Percentiles rank a stretch among this genome's conserved stretches.
Evolutionary conservation across 2,329 filamentous ascomycete genomes (phyloP).

Genomic region (Camillea tinctor): DNA sequence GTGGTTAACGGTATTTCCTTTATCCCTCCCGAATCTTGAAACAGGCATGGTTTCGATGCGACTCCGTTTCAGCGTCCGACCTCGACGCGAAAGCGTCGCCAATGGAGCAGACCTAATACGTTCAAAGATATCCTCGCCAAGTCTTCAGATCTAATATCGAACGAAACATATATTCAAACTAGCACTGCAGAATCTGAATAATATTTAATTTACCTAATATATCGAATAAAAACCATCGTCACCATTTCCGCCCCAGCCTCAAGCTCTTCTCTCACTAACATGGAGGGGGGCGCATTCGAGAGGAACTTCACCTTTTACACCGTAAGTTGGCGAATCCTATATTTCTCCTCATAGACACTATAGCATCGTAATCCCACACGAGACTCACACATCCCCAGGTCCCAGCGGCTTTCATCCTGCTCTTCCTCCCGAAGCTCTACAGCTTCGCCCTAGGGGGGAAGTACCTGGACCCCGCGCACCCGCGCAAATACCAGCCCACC

Average conservation of each 20-base stretch:
- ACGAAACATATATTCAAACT: too few relatives aligned
- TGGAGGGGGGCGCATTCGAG: background rate
- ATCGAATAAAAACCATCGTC: too few relatives aligned
- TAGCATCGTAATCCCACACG: too few relatives aligned
- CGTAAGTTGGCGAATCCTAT: background rate
- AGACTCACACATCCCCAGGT: conserved; percentile 2
- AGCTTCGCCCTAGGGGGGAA: conserved; percentile 12
- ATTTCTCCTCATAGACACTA: too few relatives aligned
- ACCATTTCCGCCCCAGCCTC: background rate
- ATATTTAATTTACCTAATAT: too few relatives aligned
- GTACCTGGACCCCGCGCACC: conserved; percentile 13
- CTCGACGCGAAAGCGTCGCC: background rate
- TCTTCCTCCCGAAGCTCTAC: conserved; percentile 16
- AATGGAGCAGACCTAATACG: too few relatives aligned
- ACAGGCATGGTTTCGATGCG: background rate
- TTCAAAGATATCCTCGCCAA: too few relatives aligned
- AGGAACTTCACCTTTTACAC: background rate
- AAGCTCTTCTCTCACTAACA: background rate
- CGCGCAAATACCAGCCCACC: conserved; percentile 12
- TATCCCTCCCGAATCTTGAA: background rate
- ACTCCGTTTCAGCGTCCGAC: background rate
- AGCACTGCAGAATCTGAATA: too few relatives aligned
- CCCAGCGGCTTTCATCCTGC: conserved; percentile 14
- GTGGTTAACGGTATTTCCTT: background rate
- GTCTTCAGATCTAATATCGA: too few relatives aligned